phyloP scores from a whole-genome alignment of 257 asterid species.

The Mentha longifolia region DNA sequence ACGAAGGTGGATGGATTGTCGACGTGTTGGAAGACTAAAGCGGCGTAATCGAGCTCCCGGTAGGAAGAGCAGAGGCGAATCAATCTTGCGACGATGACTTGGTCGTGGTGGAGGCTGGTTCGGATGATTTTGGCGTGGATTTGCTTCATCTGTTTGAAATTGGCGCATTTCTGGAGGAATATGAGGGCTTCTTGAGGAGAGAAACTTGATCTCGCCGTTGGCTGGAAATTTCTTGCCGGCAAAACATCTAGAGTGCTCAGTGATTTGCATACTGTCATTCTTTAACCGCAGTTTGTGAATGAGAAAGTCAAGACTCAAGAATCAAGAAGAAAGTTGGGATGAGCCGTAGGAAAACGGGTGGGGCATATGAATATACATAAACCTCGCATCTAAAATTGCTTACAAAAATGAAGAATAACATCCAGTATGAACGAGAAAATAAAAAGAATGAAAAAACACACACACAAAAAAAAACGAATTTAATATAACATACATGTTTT shows the following conservation, averaged over 20 bases:
- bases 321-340: not conserved
- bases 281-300: slow-evolving; percentile 14
- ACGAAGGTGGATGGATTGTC: slow-evolving; percentile 47
- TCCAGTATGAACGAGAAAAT: too few species aligned
- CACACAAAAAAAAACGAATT: too few species aligned
- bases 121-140: slow-evolving; percentile 52
- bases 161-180: slow-evolving; percentile 51
- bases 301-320: not conserved
- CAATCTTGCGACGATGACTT: slow-evolving; percentile 42
- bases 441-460: too few species aligned
- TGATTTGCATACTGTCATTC: slow-evolving; percentile 47
- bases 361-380: not conserved
- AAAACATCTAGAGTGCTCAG: slow-evolving; percentile 40
- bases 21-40: slow-evolving; percentile 41
- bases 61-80: slow-evolving; percentile 56
- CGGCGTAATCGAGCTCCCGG: slow-evolving; percentile 46
- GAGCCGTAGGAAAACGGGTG: not conserved
- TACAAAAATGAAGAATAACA: too few species aligned
- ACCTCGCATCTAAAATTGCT: too few species aligned
- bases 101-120: slow-evolving; percentile 40
- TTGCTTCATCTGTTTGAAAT: slow-evolving; percentile 54
- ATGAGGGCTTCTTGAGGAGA: slow-evolving; percentile 48
- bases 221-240: slow-evolving; percentile 33
- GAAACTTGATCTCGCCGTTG: slow-evolving; percentile 37
- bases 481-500: too few species aligned